phyloP scores from a whole-genome alignment of 1,284 basidiomycete genomes.

The Wallemia mellicola region DNA sequence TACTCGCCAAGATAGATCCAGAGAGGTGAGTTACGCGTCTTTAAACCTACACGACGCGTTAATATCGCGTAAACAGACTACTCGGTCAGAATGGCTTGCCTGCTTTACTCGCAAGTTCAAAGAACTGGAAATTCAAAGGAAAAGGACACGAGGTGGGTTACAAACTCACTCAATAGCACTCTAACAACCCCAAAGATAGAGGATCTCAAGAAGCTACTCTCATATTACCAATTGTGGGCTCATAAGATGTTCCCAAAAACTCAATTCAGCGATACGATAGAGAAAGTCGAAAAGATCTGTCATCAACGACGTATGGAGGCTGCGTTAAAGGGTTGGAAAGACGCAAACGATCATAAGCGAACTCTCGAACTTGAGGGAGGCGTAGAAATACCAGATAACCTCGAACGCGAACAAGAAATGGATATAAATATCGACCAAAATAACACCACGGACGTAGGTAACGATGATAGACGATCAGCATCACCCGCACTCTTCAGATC shows the following conservation, averaged over 20 bases:
- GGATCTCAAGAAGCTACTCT: conserved; percentile 45
- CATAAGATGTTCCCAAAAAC: conserved; percentile 66
- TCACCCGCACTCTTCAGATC: not conserved
- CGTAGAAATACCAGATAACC: too few relatives aligned
- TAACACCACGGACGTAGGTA: too few relatives aligned
- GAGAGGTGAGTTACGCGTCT: conserved; percentile 17
- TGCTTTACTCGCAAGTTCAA: conserved; percentile 35
- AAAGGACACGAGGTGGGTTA: conserved; percentile 78
- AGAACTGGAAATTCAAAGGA: conserved; percentile 43
- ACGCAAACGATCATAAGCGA: not conserved
- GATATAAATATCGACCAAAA: too few relatives aligned
- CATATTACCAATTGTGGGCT: conserved; percentile 69
- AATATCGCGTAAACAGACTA: conserved; percentile 16
- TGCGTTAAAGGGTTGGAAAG: not conserved
- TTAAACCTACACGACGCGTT: not conserved
- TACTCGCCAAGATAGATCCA: conserved; percentile 34
- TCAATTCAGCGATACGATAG: conserved; percentile 50
- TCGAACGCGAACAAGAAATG: too few relatives aligned
- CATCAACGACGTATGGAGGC: conserved; percentile 42
- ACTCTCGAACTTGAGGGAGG: too few relatives aligned
- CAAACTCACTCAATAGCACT: conserved; percentile 27
- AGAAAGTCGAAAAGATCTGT: conserved; percentile 53
- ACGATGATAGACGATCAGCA: too few relatives aligned
- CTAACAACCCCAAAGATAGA: conserved; percentile 21
- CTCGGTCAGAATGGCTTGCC: conserved; percentile 44